Evolutionary conservation across 805 yeast genomes (phyloP).

Genomic region (Hanseniaspora lachancei): DNA sequence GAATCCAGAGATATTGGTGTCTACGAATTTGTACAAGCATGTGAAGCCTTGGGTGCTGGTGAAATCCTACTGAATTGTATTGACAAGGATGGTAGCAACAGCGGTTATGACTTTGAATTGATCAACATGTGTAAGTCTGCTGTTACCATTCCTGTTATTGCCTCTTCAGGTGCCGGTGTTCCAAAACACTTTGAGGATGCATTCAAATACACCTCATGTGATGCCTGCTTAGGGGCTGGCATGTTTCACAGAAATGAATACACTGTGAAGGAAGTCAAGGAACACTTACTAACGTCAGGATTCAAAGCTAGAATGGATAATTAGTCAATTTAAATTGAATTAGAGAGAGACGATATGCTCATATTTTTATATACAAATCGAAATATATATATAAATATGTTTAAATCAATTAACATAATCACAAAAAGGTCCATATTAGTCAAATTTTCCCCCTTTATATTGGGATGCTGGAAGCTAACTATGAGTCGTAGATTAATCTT

Average conservation of each 20-base stretch:
- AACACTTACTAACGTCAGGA: constrained; percentile 43
- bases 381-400: not conserved
- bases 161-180: constrained; percentile 93
- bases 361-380: not conserved
- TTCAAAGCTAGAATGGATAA: constrained; percentile 62
- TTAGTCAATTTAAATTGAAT: not conserved
- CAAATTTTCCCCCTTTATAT: too few relatives aligned
- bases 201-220: constrained; percentile 65
- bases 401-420: too few relatives aligned
- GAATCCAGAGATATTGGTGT: constrained; percentile 85
- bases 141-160: constrained; percentile 84
- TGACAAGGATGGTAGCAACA: constrained; percentile 92
- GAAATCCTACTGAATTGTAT: constrained; percentile 87
- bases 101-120: constrained; percentile 84
- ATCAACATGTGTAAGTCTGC: constrained; percentile 62
- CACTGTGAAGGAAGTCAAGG: constrained; percentile 72
- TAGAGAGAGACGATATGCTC: not conserved
- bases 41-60: constrained; percentile 92
- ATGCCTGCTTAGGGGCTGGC: constrained; percentile 98
- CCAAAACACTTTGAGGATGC: constrained; percentile 87
- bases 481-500: constrained; percentile 31
- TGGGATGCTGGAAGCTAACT: too few relatives aligned
- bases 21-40: constrained; percentile 71
- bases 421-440: too few relatives aligned
- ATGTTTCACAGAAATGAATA: constrained; percentile 94